Conservation (phyloP, 108 stramenopile genomes). For the Fistulifera pelliculosa region DNA sequence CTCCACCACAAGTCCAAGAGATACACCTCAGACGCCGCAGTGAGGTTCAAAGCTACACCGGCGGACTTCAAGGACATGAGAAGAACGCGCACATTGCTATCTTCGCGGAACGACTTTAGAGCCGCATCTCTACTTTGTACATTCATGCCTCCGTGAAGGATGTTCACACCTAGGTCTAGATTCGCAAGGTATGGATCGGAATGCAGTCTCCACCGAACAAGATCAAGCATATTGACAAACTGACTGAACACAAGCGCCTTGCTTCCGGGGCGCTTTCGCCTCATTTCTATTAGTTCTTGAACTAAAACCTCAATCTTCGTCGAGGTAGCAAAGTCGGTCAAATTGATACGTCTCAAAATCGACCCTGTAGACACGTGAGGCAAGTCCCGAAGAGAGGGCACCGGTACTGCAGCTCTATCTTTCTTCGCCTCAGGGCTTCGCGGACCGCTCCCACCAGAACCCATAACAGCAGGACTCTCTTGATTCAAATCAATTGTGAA, state of each 20-base stretch:
- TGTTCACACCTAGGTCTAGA: constrained; percentile 67
- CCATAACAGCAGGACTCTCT: constrained; percentile 40
- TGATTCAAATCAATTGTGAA: constrained; percentile 80
- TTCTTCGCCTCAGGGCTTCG: constrained; percentile 5
- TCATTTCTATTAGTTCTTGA: constrained; percentile 84
- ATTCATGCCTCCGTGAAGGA: constrained; percentile 90
- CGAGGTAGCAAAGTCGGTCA: constrained; percentile 90
- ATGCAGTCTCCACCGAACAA: constrained; percentile 89
- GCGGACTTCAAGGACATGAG: constrained; percentile 95
- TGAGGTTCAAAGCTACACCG: constrained; percentile 94
- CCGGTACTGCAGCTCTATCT: constrained; percentile 8
- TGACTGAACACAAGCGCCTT: constrained; percentile 98
- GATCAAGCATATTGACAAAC: constrained; percentile 97
- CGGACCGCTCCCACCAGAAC: constrained; percentile 21
- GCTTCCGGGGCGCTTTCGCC: constrained; percentile 75
- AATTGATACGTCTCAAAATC: constrained; percentile 88
- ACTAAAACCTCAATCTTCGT: constrained; percentile 95
- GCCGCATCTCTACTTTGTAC: constrained; percentile 78
- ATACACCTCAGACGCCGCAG: constrained; percentile 88
- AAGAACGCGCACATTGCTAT: constrained; percentile 77
- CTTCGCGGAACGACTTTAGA: constrained; percentile 79
- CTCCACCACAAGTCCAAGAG: constrained; percentile 93
- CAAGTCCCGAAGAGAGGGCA: constrained; percentile 75
- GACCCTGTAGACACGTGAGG: constrained; percentile 66
- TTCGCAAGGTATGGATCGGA: constrained; percentile 72